These are phyloP conservation scores for Syncephalastrum sp. DNA, from an alignment of 371 early-diverging fungal genomes.

Conservation along the genomic window DNA sequence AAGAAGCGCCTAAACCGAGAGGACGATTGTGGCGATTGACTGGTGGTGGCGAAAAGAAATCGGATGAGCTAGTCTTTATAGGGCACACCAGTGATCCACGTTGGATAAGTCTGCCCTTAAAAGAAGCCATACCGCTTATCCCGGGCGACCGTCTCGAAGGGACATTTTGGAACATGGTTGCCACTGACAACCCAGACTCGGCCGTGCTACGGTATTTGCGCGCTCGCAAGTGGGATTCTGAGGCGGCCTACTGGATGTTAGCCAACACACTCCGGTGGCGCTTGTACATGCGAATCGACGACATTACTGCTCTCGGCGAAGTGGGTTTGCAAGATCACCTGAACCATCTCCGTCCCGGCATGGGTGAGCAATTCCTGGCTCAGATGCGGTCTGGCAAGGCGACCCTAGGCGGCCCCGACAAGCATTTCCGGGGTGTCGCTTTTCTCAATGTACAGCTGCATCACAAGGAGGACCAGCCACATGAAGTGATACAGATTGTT, in stretches of 20 bases:
- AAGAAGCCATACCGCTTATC: conserved; percentile 39
- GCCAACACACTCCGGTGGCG: conserved; percentile 69
- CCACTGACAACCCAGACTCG: conserved; percentile 69
- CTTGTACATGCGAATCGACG: conserved; percentile 50
- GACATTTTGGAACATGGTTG: conserved; percentile 57
- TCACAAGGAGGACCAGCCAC: conserved; percentile 51
- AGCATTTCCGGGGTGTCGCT: conserved; percentile 51
- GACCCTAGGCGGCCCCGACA: conserved; percentile 61
- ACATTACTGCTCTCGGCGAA: conserved; percentile 62
- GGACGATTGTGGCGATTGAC: too few species aligned
- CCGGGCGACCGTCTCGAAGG: conserved; percentile 29
- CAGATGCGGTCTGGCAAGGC: conserved; percentile 59
- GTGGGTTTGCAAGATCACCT: conserved; percentile 36
- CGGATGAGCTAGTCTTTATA: conserved; percentile 32
- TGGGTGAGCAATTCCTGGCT: conserved; percentile 37
- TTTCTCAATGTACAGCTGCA: conserved; percentile 62
- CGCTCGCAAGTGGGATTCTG: conserved; percentile 78
- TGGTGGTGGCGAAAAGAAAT: too few species aligned
- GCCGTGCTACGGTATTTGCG: conserved; percentile 69
- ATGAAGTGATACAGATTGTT: conserved; percentile 57
- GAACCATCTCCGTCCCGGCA: conserved; percentile 45
- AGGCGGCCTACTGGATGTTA: conserved; percentile 65
- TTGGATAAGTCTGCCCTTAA: conserved; percentile 39
- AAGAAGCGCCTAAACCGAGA: too few species aligned
- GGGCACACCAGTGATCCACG: conserved; percentile 46